Evolutionary conservation across 192 early-diverging fungal species (phyloP), one percentile per base, ranked within the genome.

Genomic region (Entophlyctis helioformis): DNA sequence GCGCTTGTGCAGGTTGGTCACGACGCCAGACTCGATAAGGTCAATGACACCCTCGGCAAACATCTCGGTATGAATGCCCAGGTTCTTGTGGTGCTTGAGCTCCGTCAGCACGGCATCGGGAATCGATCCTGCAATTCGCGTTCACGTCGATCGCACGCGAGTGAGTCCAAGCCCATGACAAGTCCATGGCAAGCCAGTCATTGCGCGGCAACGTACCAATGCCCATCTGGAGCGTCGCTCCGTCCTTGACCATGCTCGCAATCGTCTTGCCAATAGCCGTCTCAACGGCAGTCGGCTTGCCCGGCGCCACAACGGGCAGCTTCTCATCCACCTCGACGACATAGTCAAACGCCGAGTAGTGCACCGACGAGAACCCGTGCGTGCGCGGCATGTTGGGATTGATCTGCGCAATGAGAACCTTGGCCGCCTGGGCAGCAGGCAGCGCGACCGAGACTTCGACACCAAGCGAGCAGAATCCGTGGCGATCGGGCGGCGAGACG

Each of bases 1-100:
- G 22, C 33, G 48, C 46, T 73, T 73, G 15, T 54, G 13, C 15
- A 48, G 20, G 51, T 73, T 73, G n/a, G 51, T 64, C 20, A 73
- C 42, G 18, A 63, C 64, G 11, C 71, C 71, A 7, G 15, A 28
- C 36, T 71, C 46, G 21, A 71, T 64, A 12, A 73, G 50, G 11
- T 57, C 60, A 46, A 73, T 65, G 1, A 49, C 45, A 2, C 71
- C 67, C 44, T 73, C 71, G 37, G 51, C 56, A 34, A 73, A 66
- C 71, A 73, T 73, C 51, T 67, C 48, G n/a, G 71, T 73, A 42
- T 73, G 71, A 21, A 73, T 57, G n/a, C 71, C 71, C 18, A 73
- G 57, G 38, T 64, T 39, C 48, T 64, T 64, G 48, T 73, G 71
- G 39, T 52, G 19, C 21, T 41, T 56, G 11, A 72, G 49, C 16